A percentile compares a stretch with the other conserved stretches of the same genome.
phyloP scores from a whole-genome alignment of 2,329 filamentous ascomycete species.

The Incumbomyces delicatus region DNA sequence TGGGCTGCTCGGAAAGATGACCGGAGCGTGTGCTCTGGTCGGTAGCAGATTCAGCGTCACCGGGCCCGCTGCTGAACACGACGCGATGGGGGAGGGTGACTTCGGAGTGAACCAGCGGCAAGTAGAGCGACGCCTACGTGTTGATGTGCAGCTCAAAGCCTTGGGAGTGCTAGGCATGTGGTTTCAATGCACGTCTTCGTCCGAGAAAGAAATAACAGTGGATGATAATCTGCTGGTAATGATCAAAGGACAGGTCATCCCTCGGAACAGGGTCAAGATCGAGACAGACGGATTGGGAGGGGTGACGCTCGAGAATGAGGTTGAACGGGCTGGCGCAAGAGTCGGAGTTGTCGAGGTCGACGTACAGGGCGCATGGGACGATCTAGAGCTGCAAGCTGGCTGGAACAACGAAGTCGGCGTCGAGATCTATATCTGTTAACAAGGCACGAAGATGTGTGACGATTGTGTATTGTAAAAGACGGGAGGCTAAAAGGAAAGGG shows the following conservation, averaged over 20 bases:
- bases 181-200: constrained; percentile 43
- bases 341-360: constrained; percentile 65
- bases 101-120: background rate
- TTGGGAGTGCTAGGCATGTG: constrained; percentile 65
- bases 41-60: constrained; percentile 50
- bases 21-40: constrained; percentile 68
- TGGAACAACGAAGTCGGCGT: constrained; percentile 75
- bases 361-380: constrained; percentile 64
- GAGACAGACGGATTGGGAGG: constrained; percentile 12
- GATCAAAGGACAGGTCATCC: constrained; percentile 62
- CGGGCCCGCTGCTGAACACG: constrained; percentile 23
- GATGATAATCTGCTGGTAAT: constrained; percentile 55
- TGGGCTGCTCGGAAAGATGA: constrained; percentile 81
- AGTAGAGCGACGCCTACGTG: constrained; percentile 37
- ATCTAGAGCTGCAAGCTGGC: constrained; percentile 57
- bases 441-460: background rate
- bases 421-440: constrained; percentile 44
- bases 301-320: constrained; percentile 10
- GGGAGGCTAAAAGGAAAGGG: too few relatives aligned
- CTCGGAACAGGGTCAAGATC: constrained; percentile 53
- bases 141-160: constrained; percentile 67
- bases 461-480: too few relatives aligned
- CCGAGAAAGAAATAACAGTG: constrained; percentile 44
- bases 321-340: constrained; percentile 35
- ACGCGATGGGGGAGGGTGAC: background rate